phyloP scores from a whole-genome alignment of 306 rosid species.

The Comarum palustre region DNA sequence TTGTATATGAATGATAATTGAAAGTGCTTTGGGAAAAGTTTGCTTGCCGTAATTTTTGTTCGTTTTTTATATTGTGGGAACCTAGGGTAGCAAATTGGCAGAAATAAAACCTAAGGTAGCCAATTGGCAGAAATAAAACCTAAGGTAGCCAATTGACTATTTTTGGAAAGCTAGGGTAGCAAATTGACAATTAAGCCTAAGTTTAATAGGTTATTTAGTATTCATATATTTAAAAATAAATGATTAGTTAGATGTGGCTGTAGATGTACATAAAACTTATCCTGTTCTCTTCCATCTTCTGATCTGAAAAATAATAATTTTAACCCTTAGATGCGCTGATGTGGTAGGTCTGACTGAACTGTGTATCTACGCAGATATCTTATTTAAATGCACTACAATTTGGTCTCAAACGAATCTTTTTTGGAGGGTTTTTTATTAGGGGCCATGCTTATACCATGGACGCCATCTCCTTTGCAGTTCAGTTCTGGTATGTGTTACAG shows the following conservation, averaged over 20 bases:
- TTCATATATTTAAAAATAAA: background rate
- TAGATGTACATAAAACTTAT: background rate
- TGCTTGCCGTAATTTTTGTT: background rate
- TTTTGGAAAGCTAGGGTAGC: too few relatives aligned
- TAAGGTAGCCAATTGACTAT: too few relatives aligned
- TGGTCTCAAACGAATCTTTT: conserved; percentile 86
- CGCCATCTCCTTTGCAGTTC: conserved; percentile 93
- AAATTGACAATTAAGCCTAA: too few relatives aligned
- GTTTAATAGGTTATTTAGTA: background rate
- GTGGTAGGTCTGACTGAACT: conserved; percentile 19
- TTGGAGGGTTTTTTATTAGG: conserved; percentile 98
- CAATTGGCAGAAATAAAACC: too few relatives aligned
- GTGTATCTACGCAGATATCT: conserved; percentile 55
- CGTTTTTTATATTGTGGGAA: background rate
- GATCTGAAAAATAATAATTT: background rate
- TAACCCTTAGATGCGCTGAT: conserved; percentile 7
- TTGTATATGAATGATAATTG: background rate
- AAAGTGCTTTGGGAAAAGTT: background rate
- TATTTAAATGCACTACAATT: conserved; percentile 84
- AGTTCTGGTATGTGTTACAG: conserved; percentile 62
- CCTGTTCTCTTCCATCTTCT: background rate
- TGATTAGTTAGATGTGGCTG: background rate
- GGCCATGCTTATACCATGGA: conserved; percentile 99
- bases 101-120: too few relatives aligned
- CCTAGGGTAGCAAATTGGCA: too few relatives aligned